These are phyloP conservation scores for Salvia miltiorrhiza DNA, from an alignment of 257 asterid genomes.

Conservation along the genomic window DNA sequence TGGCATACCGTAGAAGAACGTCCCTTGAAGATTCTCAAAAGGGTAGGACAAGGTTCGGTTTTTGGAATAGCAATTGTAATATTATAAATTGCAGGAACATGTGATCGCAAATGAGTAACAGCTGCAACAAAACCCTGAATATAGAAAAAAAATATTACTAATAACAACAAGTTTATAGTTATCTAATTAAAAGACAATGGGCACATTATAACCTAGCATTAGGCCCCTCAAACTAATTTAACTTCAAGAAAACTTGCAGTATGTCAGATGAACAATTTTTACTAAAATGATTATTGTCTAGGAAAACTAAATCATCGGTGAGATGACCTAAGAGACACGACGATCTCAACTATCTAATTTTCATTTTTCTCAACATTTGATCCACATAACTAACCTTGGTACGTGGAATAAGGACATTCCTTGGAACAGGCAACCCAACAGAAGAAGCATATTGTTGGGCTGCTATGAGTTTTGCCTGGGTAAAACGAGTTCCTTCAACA, in stretches of 20 bases:
- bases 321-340: not conserved
- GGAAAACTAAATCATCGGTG: not conserved
- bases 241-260: not conserved
- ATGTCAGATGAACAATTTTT: not conserved
- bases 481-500: constrained; percentile 84
- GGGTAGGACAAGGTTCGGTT: constrained; percentile 66
- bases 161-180: not conserved
- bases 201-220: not conserved
- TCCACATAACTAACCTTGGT: constrained; percentile 50
- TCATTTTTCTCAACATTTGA: not conserved
- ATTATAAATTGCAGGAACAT: constrained; percentile 68
- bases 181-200: not conserved
- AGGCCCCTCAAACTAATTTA: not conserved
- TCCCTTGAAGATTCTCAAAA: constrained; percentile 69
- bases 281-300: not conserved
- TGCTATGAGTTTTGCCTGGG: constrained; percentile 59
- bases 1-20: constrained; percentile 65
- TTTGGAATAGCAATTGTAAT: constrained; percentile 73
- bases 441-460: constrained; percentile 69
- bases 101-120: constrained; percentile 57
- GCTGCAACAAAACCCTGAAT: constrained; percentile 83
- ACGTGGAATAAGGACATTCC: constrained; percentile 75
- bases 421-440: constrained; percentile 62
- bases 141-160: constrained; percentile 10
- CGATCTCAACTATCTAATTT: not conserved